phyloP scores from a whole-genome alignment of 164 flowering plant species.

The Akebia trifoliata region DNA sequence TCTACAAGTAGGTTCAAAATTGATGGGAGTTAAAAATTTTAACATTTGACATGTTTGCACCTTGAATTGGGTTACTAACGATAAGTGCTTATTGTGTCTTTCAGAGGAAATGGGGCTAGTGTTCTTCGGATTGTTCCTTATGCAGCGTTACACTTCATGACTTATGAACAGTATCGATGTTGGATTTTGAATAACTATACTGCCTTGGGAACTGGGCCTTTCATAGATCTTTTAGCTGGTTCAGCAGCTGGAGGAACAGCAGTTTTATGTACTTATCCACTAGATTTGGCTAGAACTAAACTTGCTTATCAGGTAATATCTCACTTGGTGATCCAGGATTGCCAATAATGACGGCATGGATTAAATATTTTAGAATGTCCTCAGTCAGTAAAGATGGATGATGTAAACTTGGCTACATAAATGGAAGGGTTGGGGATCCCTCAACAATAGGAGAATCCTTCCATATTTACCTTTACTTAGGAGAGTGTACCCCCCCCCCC shows the following conservation, averaged over 20 bases:
- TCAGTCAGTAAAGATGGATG: too few relatives aligned
- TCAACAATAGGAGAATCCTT: too few relatives aligned
- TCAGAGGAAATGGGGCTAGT: conserved; percentile 95
- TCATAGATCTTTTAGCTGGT: conserved; percentile 91
- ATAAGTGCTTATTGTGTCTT: conserved; percentile 13
- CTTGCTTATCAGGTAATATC: conserved; percentile 98
- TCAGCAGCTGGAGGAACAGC: conserved; percentile 97
- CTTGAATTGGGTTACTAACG: background rate
- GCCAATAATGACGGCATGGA: too few relatives aligned
- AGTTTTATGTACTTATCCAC: conserved; percentile 89
- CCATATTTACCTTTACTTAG: too few relatives aligned
- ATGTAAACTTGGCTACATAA: too few relatives aligned
- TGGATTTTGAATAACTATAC: conserved; percentile 75
- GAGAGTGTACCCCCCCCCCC: too few relatives aligned
- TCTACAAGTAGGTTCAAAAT: conserved; percentile 72
- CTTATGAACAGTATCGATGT: conserved; percentile 81
- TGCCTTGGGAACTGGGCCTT: conserved; percentile 78
- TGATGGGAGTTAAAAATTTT: background rate
- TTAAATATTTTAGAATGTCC: too few relatives aligned
- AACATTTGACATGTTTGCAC: background rate
- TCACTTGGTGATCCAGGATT: too few relatives aligned
- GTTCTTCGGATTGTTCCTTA: conserved; percentile 90
- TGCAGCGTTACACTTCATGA: conserved; percentile 95
- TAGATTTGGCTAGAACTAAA: conserved; percentile 88
- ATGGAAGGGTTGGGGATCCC: too few relatives aligned